phyloP scores from a whole-genome alignment of 2,329 filamentous ascomycete species.

The Myotisia sp. region DNA sequence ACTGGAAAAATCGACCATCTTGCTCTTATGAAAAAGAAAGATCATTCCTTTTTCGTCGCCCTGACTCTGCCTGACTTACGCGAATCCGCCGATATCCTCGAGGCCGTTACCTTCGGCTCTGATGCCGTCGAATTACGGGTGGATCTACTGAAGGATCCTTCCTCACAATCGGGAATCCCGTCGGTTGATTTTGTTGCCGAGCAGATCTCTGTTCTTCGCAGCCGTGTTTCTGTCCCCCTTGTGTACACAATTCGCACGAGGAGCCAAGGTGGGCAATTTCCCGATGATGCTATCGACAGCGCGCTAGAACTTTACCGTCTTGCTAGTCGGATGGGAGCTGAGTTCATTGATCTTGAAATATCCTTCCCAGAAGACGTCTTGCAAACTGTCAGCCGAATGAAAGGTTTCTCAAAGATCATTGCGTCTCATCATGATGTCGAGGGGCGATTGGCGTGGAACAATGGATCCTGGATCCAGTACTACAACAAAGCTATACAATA shows the following conservation, averaged over 20 bases:
- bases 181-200: constrained; percentile 62
- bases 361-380: constrained; percentile 67
- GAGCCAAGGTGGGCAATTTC: constrained; percentile 77
- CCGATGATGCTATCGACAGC: constrained; percentile 57
- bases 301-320: constrained; percentile 61
- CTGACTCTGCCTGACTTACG: constrained; percentile 67
- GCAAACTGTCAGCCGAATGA: constrained; percentile 50
- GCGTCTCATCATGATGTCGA: constrained; percentile 87
- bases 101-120: constrained; percentile 62
- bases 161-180: constrained; percentile 42
- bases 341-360: constrained; percentile 89
- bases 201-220: constrained; percentile 67
- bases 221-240: constrained; percentile 58
- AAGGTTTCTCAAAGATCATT: constrained; percentile 68
- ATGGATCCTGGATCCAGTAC: constrained; percentile 78
- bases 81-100: constrained; percentile 49
- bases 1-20: constrained; percentile 46
- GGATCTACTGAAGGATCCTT: constrained; percentile 67
- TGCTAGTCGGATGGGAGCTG: constrained; percentile 69
- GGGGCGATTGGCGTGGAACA: constrained; percentile 68
- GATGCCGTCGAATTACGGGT: constrained; percentile 93
- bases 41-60: constrained; percentile 81
- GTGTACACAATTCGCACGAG: constrained; percentile 84
- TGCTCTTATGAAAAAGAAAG: constrained; percentile 46
- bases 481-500: constrained; percentile 85